A percentile compares a stretch with the other conserved stretches of the same genome.
phyloP scores from a whole-genome alignment of 441 rosid genomes.

The Pelargonium citronellum region DNA sequence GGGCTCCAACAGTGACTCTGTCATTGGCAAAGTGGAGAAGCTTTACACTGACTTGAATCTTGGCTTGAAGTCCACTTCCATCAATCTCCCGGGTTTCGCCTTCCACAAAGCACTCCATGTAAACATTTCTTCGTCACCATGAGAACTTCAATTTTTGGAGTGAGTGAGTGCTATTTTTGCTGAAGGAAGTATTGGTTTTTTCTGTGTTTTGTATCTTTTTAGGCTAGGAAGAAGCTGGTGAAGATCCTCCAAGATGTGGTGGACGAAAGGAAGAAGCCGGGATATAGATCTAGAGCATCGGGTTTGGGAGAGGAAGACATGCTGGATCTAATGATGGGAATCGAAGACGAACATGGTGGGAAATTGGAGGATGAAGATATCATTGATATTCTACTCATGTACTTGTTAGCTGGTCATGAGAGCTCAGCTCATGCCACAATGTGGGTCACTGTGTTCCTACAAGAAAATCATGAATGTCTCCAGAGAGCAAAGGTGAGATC shows the following conservation, averaged over 20 bases:
- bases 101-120: conserved; percentile 3
- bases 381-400: conserved; percentile 21
- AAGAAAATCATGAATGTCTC: conserved; percentile 20
- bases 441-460: conserved; percentile 24
- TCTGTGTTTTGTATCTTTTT: background rate
- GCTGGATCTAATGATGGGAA: conserved; percentile 25
- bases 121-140: background rate
- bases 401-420: conserved; percentile 29
- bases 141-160: no score
- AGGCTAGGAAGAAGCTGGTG: conserved; percentile 23
- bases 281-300: background rate
- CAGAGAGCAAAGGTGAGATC: conserved; percentile 23
- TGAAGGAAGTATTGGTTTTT: no score
- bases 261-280: conserved; percentile 18
- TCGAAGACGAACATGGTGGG: conserved; percentile 22
- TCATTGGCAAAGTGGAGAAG: background rate
- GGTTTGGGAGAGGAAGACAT: conserved; percentile 14
- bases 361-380: conserved; percentile 21
- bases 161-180: no score
- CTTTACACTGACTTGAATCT: background rate
- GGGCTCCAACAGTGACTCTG: conserved; percentile 2
- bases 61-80: background rate
- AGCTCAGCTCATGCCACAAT: conserved; percentile 25
- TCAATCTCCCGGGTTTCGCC: background rate
- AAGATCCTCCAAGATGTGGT: conserved; percentile 21